A percentile compares a stretch with the other conserved stretches of the same genome.
Evolutionary conservation across 108 stramenopile species (phyloP).

Genomic region (Cyclotella choctawhatcheeana): DNA sequence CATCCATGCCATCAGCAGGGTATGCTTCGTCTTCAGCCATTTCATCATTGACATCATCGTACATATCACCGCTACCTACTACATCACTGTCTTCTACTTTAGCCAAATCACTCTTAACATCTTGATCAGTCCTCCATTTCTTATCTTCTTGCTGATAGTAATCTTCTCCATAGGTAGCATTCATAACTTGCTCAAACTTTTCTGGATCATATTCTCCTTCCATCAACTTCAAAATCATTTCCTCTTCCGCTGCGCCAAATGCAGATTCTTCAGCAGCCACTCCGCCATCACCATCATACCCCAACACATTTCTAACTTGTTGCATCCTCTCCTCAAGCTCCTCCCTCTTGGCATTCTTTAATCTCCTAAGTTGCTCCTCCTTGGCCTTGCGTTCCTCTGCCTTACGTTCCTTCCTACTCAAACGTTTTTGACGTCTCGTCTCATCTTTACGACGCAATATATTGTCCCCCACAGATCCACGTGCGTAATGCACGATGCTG

Average conservation of each 20-base stretch:
- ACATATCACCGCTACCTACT: slow-evolving; percentile 70
- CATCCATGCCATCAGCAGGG: slow-evolving; percentile 40
- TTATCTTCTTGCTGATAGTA: slow-evolving; percentile 91
- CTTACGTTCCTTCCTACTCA: slow-evolving; percentile 91
- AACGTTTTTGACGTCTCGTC: slow-evolving; percentile 86
- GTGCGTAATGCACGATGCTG: slow-evolving; percentile 82
- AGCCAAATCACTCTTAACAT: slow-evolving; percentile 68
- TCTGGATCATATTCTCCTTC: slow-evolving; percentile 98
- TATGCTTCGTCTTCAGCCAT: slow-evolving; percentile 39
- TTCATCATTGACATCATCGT: slow-evolving; percentile 62
- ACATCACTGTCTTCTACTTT: slow-evolving; percentile 64
- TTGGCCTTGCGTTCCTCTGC: slow-evolving; percentile 92
- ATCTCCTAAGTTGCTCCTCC: slow-evolving; percentile 92
- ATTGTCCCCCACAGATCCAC: slow-evolving; percentile 62
- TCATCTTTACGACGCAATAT: slow-evolving; percentile 93
- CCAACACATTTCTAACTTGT: slow-evolving; percentile 83
- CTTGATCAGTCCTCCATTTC: slow-evolving; percentile 80
- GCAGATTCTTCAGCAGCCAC: slow-evolving; percentile 9
- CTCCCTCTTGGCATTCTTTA: slow-evolving; percentile 95
- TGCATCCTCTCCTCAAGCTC: slow-evolving; percentile 85
- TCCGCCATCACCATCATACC: slow-evolving; percentile 35
- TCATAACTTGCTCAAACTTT: slow-evolving; percentile 88
- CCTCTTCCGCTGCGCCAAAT: slow-evolving; percentile 64
- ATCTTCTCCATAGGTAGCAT: slow-evolving; percentile 90
- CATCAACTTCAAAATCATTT: slow-evolving; percentile 80